Conservation (phyloP, 192 early-diverging fungal genomes). For the Backusella australiensis region DNA sequence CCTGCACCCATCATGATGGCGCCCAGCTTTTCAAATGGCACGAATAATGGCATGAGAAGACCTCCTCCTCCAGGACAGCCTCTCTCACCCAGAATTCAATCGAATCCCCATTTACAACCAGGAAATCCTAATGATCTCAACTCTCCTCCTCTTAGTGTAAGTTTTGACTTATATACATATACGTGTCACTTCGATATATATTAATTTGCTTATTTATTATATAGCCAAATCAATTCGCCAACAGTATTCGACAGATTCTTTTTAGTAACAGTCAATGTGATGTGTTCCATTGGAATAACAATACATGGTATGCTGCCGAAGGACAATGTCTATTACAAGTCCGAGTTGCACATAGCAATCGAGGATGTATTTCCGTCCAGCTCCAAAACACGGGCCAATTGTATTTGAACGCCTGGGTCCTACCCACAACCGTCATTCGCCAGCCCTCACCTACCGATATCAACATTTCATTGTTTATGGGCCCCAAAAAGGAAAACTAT, state of each 20-base stretch:
- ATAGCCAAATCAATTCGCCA: conserved; percentile 1
- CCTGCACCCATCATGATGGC: conserved; percentile 19
- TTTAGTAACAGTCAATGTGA: conserved; percentile 42
- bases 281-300: conserved; percentile 52
- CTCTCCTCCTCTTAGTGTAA: conserved; percentile 17
- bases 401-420: conserved; percentile 59
- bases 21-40: not conserved
- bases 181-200: not conserved
- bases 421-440: conserved; percentile 40
- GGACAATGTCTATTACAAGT: conserved; percentile 49
- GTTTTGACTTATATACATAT: not conserved
- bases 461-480: conserved; percentile 51
- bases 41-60: conserved; percentile 4
- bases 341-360: conserved; percentile 36
- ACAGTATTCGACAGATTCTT: conserved; percentile 17
- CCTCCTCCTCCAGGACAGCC: conserved; percentile 3
- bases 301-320: conserved; percentile 48
- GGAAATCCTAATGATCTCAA: conserved; percentile 5
- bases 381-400: conserved; percentile 38
- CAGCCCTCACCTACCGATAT: conserved; percentile 46
- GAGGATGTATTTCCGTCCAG: conserved; percentile 43
- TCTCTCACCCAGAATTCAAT: not conserved
- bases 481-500: conserved; percentile 45
- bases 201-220: not conserved
- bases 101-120: conserved; percentile 11